These are phyloP conservation scores for Nakataea oryzae DNA, from an alignment of 2,329 filamentous ascomycete species.

Conservation along the genomic window DNA sequence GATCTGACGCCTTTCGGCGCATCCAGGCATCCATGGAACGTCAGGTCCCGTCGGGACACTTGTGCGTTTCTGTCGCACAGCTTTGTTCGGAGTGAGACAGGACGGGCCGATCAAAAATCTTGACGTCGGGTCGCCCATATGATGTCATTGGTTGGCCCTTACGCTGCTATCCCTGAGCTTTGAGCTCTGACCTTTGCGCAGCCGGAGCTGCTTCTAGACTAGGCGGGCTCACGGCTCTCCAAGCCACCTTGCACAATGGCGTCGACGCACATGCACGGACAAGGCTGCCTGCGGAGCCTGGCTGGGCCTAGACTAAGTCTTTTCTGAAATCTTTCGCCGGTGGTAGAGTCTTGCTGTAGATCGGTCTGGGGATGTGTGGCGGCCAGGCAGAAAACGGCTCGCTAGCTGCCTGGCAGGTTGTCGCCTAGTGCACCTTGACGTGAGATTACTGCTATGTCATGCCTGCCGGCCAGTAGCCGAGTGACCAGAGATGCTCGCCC, in stretches of 20 bases:
- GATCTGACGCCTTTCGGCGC: not conserved
- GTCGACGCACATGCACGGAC: not conserved
- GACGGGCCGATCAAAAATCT: not conserved
- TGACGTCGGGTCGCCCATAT: conserved; percentile 5
- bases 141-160: conserved; percentile 6
- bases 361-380: not conserved
- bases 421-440: not conserved
- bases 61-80: not conserved
- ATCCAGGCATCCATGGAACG: not conserved
- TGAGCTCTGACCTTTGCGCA: not conserved
- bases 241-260: not conserved
- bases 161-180: not conserved
- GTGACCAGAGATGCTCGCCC: not conserved
- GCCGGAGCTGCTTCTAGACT: not conserved
- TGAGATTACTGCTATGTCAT: not conserved
- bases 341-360: not conserved
- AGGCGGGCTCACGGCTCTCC: too few species aligned
- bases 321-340: not conserved
- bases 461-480: too few species aligned
- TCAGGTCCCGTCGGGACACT: not conserved
- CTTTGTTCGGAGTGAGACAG: not conserved
- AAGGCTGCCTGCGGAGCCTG: not conserved
- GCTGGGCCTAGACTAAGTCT: not conserved
- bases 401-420: not conserved
- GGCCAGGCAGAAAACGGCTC: not conserved